Conservation (phyloP, 129 eudicot species). For the Glebionis coronaria region DNA sequence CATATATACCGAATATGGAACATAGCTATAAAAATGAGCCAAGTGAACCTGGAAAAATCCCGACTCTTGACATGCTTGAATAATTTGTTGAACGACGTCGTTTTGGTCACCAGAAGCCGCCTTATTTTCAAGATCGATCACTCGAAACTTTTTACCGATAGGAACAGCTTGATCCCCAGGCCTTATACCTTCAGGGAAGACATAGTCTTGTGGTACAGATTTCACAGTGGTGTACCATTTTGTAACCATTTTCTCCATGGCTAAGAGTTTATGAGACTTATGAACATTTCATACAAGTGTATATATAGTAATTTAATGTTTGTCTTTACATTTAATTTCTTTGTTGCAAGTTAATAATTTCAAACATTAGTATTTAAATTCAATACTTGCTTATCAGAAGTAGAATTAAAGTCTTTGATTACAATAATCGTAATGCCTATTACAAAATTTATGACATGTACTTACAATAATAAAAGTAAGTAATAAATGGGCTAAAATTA, state of each 20-base stretch:
- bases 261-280: not conserved
- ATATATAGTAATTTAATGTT: not conserved
- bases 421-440: too few species aligned
- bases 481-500: too few species aligned
- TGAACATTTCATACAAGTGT: not conserved
- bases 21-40: not conserved
- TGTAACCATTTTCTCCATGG: conserved; percentile 31
- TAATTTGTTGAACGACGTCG: conserved; percentile 17
- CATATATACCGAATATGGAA: not conserved
- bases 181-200: conserved; percentile 22
- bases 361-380: too few species aligned
- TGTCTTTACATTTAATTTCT: not conserved
- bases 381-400: too few species aligned
- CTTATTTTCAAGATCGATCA: conserved; percentile 25
- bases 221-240: conserved; percentile 20
- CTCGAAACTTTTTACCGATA: not conserved
- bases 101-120: not conserved
- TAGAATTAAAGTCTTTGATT: too few species aligned
- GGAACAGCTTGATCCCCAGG: conserved; percentile 23
- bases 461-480: too few species aligned
- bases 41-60: conserved; percentile 34
- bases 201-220: conserved; percentile 25
- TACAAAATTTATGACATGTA: too few species aligned
- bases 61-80: conserved; percentile 24
- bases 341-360: too few species aligned